phyloP scores from a whole-genome alignment of 1,139 yeast species.

The Pneumocystis carinii region DNA sequence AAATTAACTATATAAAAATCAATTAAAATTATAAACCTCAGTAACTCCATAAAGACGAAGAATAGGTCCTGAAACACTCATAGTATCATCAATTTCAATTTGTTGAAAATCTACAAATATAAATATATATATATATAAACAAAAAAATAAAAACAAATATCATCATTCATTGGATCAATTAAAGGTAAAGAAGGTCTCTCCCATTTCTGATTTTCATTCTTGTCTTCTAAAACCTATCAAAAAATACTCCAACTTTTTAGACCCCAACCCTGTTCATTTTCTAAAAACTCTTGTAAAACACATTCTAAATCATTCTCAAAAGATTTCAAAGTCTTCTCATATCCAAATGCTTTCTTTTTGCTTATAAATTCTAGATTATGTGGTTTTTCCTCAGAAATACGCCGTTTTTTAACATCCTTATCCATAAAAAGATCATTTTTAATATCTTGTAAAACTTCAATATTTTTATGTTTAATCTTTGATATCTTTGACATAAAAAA shows the following conservation, averaged over 20 bases:
- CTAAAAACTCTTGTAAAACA: constrained; percentile 27
- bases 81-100: constrained; percentile 81
- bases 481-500: background rate
- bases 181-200: constrained; percentile 40
- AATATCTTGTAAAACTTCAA: background rate
- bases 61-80: constrained; percentile 33
- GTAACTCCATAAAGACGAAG: constrained; percentile 91
- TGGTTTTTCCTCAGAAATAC: background rate
- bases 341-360: background rate
- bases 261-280: constrained; percentile 13
- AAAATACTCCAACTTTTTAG: constrained; percentile 12
- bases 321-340: background rate
- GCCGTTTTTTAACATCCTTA: background rate
- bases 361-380: background rate
- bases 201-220: constrained; percentile 39
- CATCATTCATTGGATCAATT: constrained; percentile 35
- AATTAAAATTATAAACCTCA: constrained; percentile 20
- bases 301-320: constrained; percentile 37
- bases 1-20: background rate
- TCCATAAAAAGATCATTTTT: background rate
- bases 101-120: constrained; percentile 51
- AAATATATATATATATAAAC: background rate
- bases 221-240: background rate
- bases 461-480: background rate
- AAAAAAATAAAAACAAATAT: constrained; percentile 27